These are phyloP conservation scores for Strobilomyces confusus DNA, from an alignment of 768 basidiomycete genomes.

Conservation along the genomic window DNA sequence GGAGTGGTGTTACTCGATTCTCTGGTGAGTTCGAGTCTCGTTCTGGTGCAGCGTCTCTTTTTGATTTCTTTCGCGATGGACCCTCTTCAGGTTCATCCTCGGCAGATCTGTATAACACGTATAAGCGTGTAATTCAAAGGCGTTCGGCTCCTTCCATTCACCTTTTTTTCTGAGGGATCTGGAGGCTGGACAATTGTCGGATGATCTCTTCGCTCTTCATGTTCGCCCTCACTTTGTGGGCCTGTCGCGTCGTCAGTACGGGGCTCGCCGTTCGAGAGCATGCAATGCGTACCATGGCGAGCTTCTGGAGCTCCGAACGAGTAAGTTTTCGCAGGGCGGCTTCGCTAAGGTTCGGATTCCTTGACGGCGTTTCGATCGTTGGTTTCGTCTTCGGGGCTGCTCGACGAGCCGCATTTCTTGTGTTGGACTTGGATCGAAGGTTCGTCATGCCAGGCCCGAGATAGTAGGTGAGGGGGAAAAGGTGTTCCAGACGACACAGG, in stretches of 20 bases:
- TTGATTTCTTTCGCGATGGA: conserved; percentile 16
- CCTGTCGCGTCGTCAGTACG: conserved; percentile 12
- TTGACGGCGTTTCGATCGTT: not conserved
- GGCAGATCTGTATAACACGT: not conserved
- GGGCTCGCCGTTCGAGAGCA: not conserved
- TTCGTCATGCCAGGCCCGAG: conserved; percentile 4
- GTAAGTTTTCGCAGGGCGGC: conserved; percentile 21
- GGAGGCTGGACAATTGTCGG: conserved; percentile 13
- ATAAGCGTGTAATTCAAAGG: not conserved
- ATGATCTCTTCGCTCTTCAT: conserved; percentile 27
- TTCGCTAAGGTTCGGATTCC: conserved; percentile 7
- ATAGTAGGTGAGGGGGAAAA: not conserved
- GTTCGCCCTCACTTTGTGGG: conserved; percentile 22
- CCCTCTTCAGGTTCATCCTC: conserved; percentile 7
- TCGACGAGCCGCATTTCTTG: not conserved
- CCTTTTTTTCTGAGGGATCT: conserved; percentile 10
- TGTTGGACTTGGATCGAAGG: conserved; percentile 10
- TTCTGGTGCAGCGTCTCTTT: not conserved
- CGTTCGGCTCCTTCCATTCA: not conserved
- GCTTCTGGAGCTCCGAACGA: conserved; percentile 24
- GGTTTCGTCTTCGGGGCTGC: not conserved
- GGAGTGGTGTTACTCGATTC: not conserved
- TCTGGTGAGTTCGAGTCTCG: not conserved
- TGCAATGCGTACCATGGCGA: conserved; percentile 19
- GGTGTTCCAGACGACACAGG: not conserved